phyloP scores from a whole-genome alignment of 2,329 filamentous ascomycete genomes.

The Aspergillus sp. region DNA sequence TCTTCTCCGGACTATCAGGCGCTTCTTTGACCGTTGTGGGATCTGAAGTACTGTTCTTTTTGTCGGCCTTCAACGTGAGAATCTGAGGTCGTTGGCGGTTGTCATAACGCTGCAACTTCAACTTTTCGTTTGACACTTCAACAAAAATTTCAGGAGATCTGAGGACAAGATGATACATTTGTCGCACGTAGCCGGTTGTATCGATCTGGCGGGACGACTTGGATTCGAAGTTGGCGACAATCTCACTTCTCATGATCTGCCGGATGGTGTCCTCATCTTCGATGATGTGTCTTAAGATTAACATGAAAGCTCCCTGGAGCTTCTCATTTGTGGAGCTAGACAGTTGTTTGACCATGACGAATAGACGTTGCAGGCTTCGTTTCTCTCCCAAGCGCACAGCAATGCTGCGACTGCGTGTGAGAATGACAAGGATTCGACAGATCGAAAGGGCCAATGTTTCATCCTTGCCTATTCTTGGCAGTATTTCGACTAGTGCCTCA shows the following conservation, averaged over 20 bases:
- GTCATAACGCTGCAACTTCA: constrained; percentile 70
- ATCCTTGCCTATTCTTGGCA: constrained; percentile 86
- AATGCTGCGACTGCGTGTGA: constrained; percentile 76
- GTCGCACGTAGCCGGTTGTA: constrained; percentile 70
- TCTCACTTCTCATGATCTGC: constrained; percentile 89
- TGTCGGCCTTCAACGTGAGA: constrained; percentile 55
- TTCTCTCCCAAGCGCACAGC: constrained; percentile 80
- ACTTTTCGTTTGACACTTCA: constrained; percentile 79
- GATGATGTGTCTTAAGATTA: constrained; percentile 86
- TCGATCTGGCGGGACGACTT: constrained; percentile 63
- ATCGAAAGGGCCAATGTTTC: constrained; percentile 80
- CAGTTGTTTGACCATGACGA: constrained; percentile 93
- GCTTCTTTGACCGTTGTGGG: constrained; percentile 25
- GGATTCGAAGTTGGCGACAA: constrained; percentile 72
- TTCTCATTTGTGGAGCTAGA: constrained; percentile 75
- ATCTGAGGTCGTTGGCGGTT: constrained; percentile 54
- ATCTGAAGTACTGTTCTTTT: constrained; percentile 31
- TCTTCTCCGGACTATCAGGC: constrained; percentile 32
- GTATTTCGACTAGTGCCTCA: constrained; percentile 73
- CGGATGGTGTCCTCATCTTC: constrained; percentile 91
- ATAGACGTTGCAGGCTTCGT: constrained; percentile 83
- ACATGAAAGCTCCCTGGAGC: constrained; percentile 74
- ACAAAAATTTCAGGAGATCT: constrained; percentile 84
- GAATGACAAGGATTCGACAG: constrained; percentile 78
- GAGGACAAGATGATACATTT: constrained; percentile 75